phyloP scores from a whole-genome alignment of 1,139 yeast species.

The Taphrina pruni region DNA sequence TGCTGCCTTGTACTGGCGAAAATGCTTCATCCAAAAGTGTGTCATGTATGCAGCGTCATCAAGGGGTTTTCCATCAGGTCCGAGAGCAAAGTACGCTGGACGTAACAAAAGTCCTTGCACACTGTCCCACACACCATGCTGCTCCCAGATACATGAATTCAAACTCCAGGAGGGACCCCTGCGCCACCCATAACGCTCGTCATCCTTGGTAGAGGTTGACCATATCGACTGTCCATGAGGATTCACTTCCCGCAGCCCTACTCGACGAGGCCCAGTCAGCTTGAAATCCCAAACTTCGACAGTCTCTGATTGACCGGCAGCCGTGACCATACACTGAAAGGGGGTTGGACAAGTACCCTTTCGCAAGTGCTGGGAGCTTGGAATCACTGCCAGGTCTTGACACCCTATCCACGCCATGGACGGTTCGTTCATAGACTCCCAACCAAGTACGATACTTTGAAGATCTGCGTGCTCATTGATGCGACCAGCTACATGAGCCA shows the following conservation, averaged over 20 bases:
- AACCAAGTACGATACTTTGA: constrained; percentile 67
- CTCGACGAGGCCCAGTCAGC: constrained; percentile 71
- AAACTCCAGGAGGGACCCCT: constrained; percentile 68
- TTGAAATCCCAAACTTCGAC: constrained; percentile 71
- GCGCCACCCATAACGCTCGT: constrained; percentile 73
- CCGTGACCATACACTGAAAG: constrained; percentile 55
- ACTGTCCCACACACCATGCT: constrained; percentile 75
- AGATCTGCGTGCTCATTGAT: constrained; percentile 63
- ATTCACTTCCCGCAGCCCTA: constrained; percentile 61
- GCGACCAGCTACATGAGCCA: constrained; percentile 61
- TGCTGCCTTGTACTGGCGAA: constrained; percentile 56
- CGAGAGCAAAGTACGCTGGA: constrained; percentile 60
- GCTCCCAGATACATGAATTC: constrained; percentile 80
- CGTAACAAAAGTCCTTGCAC: constrained; percentile 54
- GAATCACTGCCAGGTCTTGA: constrained; percentile 47
- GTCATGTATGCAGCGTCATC: constrained; percentile 64
- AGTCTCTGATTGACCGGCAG: constrained; percentile 71
- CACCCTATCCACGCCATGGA: constrained; percentile 54
- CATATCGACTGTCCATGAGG: constrained; percentile 72
- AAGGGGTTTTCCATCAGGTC: constrained; percentile 54
- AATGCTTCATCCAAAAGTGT: constrained; percentile 63
- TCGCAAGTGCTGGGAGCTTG: constrained; percentile 48
- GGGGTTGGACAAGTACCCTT: constrained; percentile 52
- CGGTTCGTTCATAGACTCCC: constrained; percentile 90
- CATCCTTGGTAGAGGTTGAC: constrained; percentile 55